These are phyloP conservation scores for Geoglossum cookeanum DNA, from an alignment of 2,329 filamentous ascomycete genomes.

Conservation along the genomic window DNA sequence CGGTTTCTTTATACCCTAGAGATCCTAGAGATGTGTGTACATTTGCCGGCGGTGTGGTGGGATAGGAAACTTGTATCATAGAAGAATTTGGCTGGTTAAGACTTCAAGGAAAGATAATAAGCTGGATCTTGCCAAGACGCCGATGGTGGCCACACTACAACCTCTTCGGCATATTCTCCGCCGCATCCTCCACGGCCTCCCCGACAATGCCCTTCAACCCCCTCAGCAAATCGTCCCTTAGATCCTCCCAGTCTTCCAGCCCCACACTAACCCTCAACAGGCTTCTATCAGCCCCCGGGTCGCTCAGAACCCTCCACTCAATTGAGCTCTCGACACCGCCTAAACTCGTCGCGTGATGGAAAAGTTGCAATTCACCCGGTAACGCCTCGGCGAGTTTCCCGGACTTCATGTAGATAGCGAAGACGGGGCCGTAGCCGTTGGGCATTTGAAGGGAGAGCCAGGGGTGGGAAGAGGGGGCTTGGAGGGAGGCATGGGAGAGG, in stretches of 20 bases:
- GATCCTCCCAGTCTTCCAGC: conserved; percentile 69
- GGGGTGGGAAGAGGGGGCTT: not conserved
- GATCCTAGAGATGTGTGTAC: too few species aligned
- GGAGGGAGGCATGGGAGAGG: not conserved
- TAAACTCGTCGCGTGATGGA: conserved; percentile 87
- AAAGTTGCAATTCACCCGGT: conserved; percentile 61
- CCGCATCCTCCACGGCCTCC: not conserved
- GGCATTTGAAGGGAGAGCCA: conserved; percentile 88
- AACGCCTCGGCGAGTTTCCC: conserved; percentile 43
- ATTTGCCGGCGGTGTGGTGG: too few species aligned
- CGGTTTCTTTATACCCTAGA: too few species aligned
- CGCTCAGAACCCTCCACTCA: conserved; percentile 88
- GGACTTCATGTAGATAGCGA: conserved; percentile 48
- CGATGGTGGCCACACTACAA: too few species aligned
- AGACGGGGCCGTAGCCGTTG: conserved; percentile 74
- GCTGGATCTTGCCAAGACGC: too few species aligned
- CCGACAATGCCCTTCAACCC: conserved; percentile 32
- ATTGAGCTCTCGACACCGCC: conserved; percentile 91
- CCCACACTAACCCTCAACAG: conserved; percentile 71
- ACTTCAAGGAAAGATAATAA: too few species aligned
- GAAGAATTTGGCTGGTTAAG: too few species aligned
- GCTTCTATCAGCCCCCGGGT: conserved; percentile 48
- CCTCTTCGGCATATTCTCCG: too few species aligned
- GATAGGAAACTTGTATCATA: too few species aligned
- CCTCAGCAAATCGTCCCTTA: conserved; percentile 53